phyloP scores from a whole-genome alignment of 1,284 basidiomycete genomes.

The Ustilago curta region DNA sequence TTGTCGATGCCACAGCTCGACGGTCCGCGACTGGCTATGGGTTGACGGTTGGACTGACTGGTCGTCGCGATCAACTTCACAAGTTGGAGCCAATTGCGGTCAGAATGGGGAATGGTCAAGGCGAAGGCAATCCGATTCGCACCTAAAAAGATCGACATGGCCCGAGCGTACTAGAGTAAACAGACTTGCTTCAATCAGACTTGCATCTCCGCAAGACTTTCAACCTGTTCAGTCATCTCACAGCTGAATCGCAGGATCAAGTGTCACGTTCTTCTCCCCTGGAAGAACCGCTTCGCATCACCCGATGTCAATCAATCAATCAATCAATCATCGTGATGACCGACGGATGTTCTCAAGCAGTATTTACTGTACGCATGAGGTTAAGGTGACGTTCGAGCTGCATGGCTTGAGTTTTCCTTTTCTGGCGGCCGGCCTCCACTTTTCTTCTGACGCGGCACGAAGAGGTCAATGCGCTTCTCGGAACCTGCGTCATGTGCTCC shows the following conservation, averaged over 20 bases:
- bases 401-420: not conserved
- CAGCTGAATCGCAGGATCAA: not conserved
- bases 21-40: not conserved
- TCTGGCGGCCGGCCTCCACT: constrained; percentile 29
- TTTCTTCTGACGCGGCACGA: not conserved
- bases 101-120: not conserved
- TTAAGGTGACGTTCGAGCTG: constrained; percentile 10
- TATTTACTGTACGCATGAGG: not conserved
- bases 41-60: too few species aligned
- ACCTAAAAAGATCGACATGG: constrained; percentile 7
- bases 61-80: too few species aligned
- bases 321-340: constrained; percentile 8
- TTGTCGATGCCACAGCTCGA: not conserved
- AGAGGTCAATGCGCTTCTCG: not conserved
- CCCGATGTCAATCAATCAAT: constrained; percentile 4
- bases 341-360: not conserved
- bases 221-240: not conserved
- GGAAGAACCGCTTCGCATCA: not conserved
- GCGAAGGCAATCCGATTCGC: not conserved
- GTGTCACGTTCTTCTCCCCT: not conserved
- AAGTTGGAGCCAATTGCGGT: too few species aligned
- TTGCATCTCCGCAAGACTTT: not conserved
- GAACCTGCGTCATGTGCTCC: not conserved
- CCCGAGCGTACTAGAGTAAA: constrained; percentile 4
- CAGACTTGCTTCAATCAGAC: not conserved